Conservation (phyloP, 2,329 filamentous ascomycete species). For the Sporothrix mexicana region DNA sequence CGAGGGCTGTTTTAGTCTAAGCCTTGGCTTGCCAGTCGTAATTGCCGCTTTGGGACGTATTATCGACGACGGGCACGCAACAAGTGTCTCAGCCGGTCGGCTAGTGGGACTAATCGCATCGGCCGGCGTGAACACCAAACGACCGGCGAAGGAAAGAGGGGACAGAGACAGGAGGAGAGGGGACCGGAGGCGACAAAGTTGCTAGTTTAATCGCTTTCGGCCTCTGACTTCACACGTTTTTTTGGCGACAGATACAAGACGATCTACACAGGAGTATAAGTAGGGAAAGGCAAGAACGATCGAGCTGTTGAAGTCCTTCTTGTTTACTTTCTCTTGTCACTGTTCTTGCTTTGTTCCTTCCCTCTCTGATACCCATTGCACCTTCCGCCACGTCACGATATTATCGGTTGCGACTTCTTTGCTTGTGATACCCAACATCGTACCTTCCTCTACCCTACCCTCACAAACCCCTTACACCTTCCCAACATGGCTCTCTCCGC, state of each 20-base stretch:
- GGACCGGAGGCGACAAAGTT: background rate
- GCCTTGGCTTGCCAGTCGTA: background rate
- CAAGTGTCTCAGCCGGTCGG: conserved; percentile 12
- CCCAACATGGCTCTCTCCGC: conserved; percentile 24
- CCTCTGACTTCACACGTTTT: background rate
- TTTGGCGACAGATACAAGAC: background rate
- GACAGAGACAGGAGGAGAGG: too few relatives aligned
- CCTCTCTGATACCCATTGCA: background rate
- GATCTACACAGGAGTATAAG: background rate
- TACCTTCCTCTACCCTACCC: background rate
- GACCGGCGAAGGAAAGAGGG: background rate
- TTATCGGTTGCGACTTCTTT: background rate
- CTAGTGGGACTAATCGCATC: conserved; percentile 18
- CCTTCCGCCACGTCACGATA: background rate
- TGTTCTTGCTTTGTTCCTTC: background rate
- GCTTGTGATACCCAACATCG: background rate
- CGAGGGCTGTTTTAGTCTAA: background rate
- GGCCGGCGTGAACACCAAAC: background rate
- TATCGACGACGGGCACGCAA: background rate
- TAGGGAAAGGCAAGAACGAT: background rate
- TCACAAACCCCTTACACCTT: background rate
- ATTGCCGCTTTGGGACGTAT: conserved; percentile 27
- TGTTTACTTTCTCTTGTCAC: background rate
- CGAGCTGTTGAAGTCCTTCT: background rate
- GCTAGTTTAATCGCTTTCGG: background rate